Base-by-base conservation (phyloP, 257 asterid genomes). In the Rubia yunnanensis region DNA sequence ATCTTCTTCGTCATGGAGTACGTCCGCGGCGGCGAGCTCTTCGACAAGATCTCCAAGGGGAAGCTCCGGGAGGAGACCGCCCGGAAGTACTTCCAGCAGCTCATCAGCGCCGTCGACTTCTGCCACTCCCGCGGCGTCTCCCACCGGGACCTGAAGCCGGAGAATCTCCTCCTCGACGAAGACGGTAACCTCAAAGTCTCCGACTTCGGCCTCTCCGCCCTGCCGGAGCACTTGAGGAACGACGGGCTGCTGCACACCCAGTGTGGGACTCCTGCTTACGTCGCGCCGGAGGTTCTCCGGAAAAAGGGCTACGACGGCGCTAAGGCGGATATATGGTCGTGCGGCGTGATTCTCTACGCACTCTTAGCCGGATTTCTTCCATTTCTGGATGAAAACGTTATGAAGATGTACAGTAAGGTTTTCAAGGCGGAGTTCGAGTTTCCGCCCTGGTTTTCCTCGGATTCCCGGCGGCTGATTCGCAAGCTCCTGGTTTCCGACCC, bases 251-350 rank as follows among this genome's bases (percentile, higher is more conserved):
- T 89, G 34, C 96, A 89, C 78, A 89, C 96, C 1, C 86, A 68
- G 77, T 89, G 96, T 28, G 96, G 96, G 2, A 87, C 96, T 0
- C 96, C 96, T 7, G 91, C 96, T 27, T 89, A 89, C 49, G 95
- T 87, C 6, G 89, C 95, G 0, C 96, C 96, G 13, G 96, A 89
- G 59, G 94, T 89, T 2, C 66, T 89, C 0, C 65, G 94, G 64
- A 80, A 78, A 56, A 85, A 79, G 71, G 96, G 96, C 2, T 89
- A 89, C 53, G 95, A 85, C 66, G 96, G 96, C 10, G 85, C 88
- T 0, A 83, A 75, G 68, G 81, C 94, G 1, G 96, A 89, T 70
- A 79, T 89, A n/a, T 89, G 96, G 96, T 89, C 96, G 0, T 89
- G 96, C 67, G 96, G 96, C 8, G 94, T 89, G 27, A 79, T 89